Evolutionary conservation across 148 eudicot species (phyloP).

Genomic region (Cornus florida): DNA sequence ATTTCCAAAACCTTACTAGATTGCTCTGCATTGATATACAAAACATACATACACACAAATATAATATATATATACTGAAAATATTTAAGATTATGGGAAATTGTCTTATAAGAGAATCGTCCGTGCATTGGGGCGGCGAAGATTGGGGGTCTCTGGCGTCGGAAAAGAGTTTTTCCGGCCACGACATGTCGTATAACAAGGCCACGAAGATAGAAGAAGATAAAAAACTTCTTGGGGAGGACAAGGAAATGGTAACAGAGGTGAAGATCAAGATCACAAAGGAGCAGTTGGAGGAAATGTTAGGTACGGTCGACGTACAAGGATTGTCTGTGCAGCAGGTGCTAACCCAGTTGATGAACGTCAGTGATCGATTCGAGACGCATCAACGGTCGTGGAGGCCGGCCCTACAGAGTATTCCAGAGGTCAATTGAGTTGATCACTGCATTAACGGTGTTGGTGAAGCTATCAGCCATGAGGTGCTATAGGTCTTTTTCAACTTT

Average conservation of each 20-base stretch:
- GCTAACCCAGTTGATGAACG: conserved; percentile 36
- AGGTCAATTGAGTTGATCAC: conserved; percentile 14
- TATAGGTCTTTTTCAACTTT: too few relatives aligned
- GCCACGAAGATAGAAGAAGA: neutral
- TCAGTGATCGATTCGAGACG: conserved; percentile 24
- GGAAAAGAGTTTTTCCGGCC: conserved; percentile 1
- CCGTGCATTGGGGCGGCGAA: conserved; percentile 33
- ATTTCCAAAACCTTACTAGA: neutral
- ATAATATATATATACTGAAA: neutral
- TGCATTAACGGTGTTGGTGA: too few relatives aligned
- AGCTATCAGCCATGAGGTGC: too few relatives aligned
- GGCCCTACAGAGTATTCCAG: conserved; percentile 50
- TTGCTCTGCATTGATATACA: neutral
- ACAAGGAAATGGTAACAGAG: conserved; percentile 8
- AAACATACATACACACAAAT: neutral
- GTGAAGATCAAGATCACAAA: conserved; percentile 42
- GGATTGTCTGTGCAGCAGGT: conserved; percentile 38
- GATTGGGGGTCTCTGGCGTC: conserved; percentile 25
- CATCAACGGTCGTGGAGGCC: conserved; percentile 62
- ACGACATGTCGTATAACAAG: neutral
- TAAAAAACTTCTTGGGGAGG: neutral
- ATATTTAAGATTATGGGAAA: conserved; percentile 23
- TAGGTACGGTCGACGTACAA: conserved; percentile 20
- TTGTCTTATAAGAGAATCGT: conserved; percentile 19
- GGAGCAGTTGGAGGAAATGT: conserved; percentile 33